A percentile compares a stretch with the other conserved stretches of the same genome.
phyloP scores from a whole-genome alignment of 371 early-diverging fungal genomes.

The Haplosporangium sp. region DNA sequence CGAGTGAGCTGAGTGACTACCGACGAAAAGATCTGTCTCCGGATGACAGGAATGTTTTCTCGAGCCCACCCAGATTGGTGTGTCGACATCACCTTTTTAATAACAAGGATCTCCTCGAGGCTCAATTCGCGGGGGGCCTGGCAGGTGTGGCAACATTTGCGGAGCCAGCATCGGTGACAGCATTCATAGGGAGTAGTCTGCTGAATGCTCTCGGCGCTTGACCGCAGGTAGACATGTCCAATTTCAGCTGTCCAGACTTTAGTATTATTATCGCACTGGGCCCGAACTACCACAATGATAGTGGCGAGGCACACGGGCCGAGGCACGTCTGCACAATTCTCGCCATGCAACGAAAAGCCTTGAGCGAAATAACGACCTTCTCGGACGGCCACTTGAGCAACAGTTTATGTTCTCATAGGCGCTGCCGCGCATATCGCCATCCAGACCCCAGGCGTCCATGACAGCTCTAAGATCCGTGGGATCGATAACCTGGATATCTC shows the following conservation, averaged over 20 bases:
- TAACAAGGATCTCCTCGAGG: slow-evolving; percentile 4
- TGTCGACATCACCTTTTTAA: slow-evolving; percentile 4
- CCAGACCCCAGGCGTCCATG: too few species aligned
- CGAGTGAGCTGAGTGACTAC: too few species aligned
- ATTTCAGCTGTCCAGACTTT: neutral
- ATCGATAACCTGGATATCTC: too few species aligned
- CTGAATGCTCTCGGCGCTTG: slow-evolving; percentile 2
- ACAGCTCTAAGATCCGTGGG: too few species aligned
- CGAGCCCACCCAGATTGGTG: slow-evolving; percentile 6
- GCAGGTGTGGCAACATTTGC: slow-evolving; percentile 1
- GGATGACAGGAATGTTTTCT: neutral
- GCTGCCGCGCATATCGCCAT: too few species aligned
- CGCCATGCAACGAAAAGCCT: neutral
- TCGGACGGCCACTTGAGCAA: slow-evolving; percentile 5
- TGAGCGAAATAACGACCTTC: slow-evolving; percentile 13
- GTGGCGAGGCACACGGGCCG: slow-evolving; percentile 9
- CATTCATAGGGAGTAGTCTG: slow-evolving; percentile 1
- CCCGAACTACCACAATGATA: slow-evolving; percentile 2
- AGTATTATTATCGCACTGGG: neutral
- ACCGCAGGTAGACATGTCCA: slow-evolving; percentile 4
- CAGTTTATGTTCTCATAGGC: neutral
- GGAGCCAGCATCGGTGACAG: slow-evolving; percentile 13
- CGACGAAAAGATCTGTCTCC: neutral
- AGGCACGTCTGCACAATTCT: neutral
- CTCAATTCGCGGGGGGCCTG: neutral